phyloP scores from a whole-genome alignment of 2,329 filamentous ascomycete species.

The Madurella fahalii region DNA sequence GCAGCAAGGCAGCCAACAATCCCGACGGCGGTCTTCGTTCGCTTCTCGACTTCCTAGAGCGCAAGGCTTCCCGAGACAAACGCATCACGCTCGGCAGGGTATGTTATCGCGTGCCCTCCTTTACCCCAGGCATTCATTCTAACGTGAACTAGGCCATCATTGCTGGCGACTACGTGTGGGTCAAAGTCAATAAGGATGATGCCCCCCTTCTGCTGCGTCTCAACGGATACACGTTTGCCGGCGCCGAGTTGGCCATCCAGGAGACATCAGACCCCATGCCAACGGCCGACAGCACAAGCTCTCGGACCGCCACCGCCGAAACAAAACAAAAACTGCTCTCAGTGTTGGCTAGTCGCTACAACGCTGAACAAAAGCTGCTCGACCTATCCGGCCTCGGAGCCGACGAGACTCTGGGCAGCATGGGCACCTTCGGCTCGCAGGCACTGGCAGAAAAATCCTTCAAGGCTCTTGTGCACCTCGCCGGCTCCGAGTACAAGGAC shows the following conservation, averaged over 20 bases:
- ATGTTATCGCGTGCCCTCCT: conserved; percentile 43
- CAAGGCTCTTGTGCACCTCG: conserved; percentile 83
- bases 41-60: conserved; percentile 65
- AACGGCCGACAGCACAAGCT: conserved; percentile 38
- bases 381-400: conserved; percentile 74
- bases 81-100: conserved; percentile 71
- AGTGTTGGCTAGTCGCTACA: conserved; percentile 73
- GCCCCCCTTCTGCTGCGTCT: conserved; percentile 62
- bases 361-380: conserved; percentile 66
- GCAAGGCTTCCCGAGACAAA: conserved; percentile 58
- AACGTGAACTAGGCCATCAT: conserved; percentile 31
- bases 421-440: conserved; percentile 70
- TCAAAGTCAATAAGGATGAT: conserved; percentile 62
- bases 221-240: conserved; percentile 66
- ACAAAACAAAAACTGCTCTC: conserved; percentile 64
- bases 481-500: conserved; percentile 71
- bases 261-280: conserved; percentile 42
- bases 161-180: conserved; percentile 66
- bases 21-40: conserved; percentile 62
- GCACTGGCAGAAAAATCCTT: conserved; percentile 82
- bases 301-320: conserved; percentile 49
- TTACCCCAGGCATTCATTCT: conserved; percentile 3
- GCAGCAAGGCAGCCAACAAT: conserved; percentile 65
- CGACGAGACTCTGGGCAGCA: conserved; percentile 66
- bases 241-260: conserved; percentile 54